Evolutionary conservation across 2,329 filamentous ascomycete genomes (phyloP).

Genomic region (Aspergillus hiratsukae): DNA sequence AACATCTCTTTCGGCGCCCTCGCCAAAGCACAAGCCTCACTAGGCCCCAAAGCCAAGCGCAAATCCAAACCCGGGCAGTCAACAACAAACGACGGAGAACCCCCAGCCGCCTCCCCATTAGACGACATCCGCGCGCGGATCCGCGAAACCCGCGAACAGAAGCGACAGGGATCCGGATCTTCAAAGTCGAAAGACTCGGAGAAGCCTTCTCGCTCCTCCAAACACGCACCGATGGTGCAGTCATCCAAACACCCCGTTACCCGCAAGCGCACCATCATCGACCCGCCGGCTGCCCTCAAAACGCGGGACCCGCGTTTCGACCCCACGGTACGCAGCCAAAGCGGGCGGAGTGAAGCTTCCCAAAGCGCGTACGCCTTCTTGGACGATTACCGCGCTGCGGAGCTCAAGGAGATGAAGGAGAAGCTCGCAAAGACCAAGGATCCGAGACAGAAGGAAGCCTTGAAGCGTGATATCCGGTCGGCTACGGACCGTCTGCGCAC

Average conservation of each 20-base stretch:
- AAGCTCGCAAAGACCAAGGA: conserved; percentile 66
- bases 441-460: conserved; percentile 58
- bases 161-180: conserved; percentile 29
- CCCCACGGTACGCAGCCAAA: conserved; percentile 46
- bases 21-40: conserved; percentile 73
- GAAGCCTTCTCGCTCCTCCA: conserved; percentile 56
- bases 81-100: conserved; percentile 7
- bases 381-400: conserved; percentile 76
- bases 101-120: conserved; percentile 25
- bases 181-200: conserved; percentile 18
- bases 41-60: conserved; percentile 44
- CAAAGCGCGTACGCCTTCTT: conserved; percentile 81
- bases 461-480: conserved; percentile 69
- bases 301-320: conserved; percentile 88
- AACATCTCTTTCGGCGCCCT: conserved; percentile 84
- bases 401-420: conserved; percentile 69
- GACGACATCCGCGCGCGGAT: conserved; percentile 38
- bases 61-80: conserved; percentile 15
- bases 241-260: conserved; percentile 80
- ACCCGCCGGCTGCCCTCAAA: conserved; percentile 51
- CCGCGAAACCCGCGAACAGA: conserved; percentile 41
- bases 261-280: conserved; percentile 70
- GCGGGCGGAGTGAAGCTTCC: conserved; percentile 43
- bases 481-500: conserved; percentile 76
- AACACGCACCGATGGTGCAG: conserved; percentile 82